Base-by-base conservation (phyloP, 352 stramenopile species). In the Globisporangium splendens region DNA sequence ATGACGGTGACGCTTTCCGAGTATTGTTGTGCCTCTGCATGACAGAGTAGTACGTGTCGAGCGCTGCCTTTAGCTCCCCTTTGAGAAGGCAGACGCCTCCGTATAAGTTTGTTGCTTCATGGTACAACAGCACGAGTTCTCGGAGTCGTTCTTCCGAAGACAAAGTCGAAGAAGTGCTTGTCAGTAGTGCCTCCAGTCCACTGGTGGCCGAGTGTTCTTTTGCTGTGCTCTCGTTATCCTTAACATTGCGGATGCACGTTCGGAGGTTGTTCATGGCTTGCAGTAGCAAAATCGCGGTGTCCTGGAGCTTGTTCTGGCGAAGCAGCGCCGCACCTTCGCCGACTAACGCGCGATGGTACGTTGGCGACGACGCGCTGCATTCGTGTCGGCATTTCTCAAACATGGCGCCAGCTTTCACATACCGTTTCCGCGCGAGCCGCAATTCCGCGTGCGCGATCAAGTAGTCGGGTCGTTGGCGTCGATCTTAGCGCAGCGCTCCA, bases 371-470 rank as follows among this genome's bases (percentile, higher is more conserved):
- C 14, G 72, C 56, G 46, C 59, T 65, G 47, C 62, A 70, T 11
- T 51, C 39, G 0, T 50, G 44, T 1, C 68, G 61, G 46, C 74
- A 83, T 35, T 75, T 73, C 22, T 66, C 75, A 55, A 77, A 85
- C 68, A 82, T 72, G 0, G 17, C 28, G 1, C 60, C 71, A 0
- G 77, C 75, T 1, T 53, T 49, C 13, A 44, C 54, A 28, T 72
- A 72, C 12, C 77, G 63, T 14, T 73, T 75, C 61, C 86, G 77
- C 21, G 62, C 68, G 7, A 88, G 59, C 11, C 71, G 69, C 20
- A 86, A 52, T 49, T 83, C 77, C 0, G 60, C 75, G 50, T 86
- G 70, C 13, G 77, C 72, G 1, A 84, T 51, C 42, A 88, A 39
- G 50, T 88, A 85, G 17, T 72, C 1, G 75, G 66, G 24, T 84